Evolutionary conservation across 2,329 filamentous ascomycete genomes (phyloP).

Genomic region (Atkinsonella hypoxylon): DNA sequence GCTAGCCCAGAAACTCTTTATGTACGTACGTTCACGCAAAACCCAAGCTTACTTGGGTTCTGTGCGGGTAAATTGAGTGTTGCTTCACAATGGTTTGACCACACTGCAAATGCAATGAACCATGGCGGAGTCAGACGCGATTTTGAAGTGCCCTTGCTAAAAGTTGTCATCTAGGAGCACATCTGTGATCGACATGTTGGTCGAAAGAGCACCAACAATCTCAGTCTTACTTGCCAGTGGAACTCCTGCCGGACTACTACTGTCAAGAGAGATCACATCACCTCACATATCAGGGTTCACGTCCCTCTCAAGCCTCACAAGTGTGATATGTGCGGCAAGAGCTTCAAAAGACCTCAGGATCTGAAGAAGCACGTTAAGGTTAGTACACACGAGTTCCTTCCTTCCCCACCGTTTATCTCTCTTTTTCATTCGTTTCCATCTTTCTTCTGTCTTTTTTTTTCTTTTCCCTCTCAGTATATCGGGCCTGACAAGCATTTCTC

Average conservation of each 20-base stretch:
- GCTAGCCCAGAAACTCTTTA: constrained; percentile 46
- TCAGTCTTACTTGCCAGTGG: constrained; percentile 96
- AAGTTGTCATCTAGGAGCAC: constrained; percentile 59
- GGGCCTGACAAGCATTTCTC: background rate
- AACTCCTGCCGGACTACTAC: constrained; percentile 91
- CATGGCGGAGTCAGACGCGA: background rate
- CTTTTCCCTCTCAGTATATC: background rate
- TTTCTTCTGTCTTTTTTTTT: background rate
- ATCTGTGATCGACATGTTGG: constrained; percentile 97
- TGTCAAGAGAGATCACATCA: constrained; percentile 98
- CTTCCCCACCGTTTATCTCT: background rate
- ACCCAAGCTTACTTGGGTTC: too few species aligned
- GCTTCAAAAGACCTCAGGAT: constrained; percentile 97
- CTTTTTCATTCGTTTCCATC: background rate
- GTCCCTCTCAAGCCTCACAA: constrained; percentile 99
- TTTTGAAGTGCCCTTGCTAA: background rate
- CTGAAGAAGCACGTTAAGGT: constrained; percentile 97
- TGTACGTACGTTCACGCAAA: constrained; percentile 27
- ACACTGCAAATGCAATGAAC: background rate
- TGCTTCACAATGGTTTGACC: background rate
- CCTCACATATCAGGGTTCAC: constrained; percentile 95
- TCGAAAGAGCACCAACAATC: constrained; percentile 97
- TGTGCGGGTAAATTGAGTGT: too few species aligned
- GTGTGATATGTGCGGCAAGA: constrained; percentile 97
- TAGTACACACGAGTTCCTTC: constrained; percentile 10